Base-by-base conservation (phyloP, 140 eudicot species). In the Erigeron philadelphicus region DNA sequence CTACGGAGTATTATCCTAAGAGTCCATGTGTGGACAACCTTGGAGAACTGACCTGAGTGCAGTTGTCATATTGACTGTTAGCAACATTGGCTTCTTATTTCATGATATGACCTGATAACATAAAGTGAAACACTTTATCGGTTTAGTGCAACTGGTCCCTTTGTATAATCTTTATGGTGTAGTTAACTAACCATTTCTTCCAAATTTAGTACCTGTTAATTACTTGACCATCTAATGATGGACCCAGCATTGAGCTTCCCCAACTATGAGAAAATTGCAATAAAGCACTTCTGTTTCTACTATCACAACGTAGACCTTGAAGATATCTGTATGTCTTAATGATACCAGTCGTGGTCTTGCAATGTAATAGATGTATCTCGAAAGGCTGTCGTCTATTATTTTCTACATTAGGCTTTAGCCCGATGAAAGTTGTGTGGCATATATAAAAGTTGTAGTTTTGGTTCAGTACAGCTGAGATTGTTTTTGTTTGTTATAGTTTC, bases 381-480 rank as follows among this genome's bases (percentile, higher is more conserved):
- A 15, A 53, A 53, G 58, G 11, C 6, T 53, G 58, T n/a, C 23
- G 5, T 53, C 58, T n/a, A 15, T 23, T 15, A 53, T 53, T 6
- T 52, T 53, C 58, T 7, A 16, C 23, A 9, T 15, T 15, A 15
- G 58, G 25, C 58, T 52, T 15, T 15, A n/a, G 31, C 8, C 38
- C 47, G 47, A 61, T 49, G 25, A 41, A 61, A 72, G 61, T 72
- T 52, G 53, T 19, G 7, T 15, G 25, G 43, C 16, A 31, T 48
- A 44, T 67, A 45, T 75, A 40, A 47, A 48, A 38, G 17, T 19
- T 74, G 40, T 13, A 43, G 50, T 56, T 58, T 55, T 52, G 52
- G 25, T 45, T 18, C 15, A 64, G 41, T 55, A 58, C 66, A 13
- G n/a, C 25, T 56, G 64, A 71, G 38, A 17, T 7, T 72, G 13